These are phyloP conservation scores for Talaromyces amestolkiae DNA, from an alignment of 2,329 filamentous ascomycete species.

Conservation along the genomic window DNA sequence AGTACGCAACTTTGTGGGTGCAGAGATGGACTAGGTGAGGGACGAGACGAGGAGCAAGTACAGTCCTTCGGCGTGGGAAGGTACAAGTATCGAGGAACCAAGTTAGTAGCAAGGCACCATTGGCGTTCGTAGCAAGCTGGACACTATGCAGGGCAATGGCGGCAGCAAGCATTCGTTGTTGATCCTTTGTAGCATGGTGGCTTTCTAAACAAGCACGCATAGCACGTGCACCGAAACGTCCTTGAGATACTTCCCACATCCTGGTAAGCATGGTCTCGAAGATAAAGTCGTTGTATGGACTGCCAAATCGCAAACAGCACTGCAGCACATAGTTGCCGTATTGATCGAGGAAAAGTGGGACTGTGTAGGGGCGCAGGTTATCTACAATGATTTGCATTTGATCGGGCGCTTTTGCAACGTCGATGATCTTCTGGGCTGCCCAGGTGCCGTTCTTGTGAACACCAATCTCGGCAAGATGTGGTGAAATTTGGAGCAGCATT, in stretches of 20 bases:
- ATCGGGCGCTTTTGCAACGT: conserved; percentile 79
- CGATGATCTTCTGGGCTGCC: conserved; percentile 99
- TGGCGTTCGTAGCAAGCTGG: conserved; percentile 91
- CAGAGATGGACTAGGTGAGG: conserved; percentile 92
- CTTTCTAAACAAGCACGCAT: conserved; percentile 97
- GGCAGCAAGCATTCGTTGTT: conserved; percentile 90
- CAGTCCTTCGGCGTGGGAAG: conserved; percentile 85
- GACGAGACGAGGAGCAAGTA: conserved; percentile 86
- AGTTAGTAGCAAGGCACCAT: conserved; percentile 87
- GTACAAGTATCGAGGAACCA: conserved; percentile 99
- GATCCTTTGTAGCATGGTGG: conserved; percentile 90
- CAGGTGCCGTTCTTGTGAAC: conserved; percentile 99
- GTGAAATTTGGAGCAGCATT: conserved; percentile 84
- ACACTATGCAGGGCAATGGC: conserved; percentile 96
- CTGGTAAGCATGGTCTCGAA: conserved; percentile 94
- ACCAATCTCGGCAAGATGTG: conserved; percentile 92
- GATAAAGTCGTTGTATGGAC: conserved; percentile 91
- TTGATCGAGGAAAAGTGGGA: conserved; percentile 92
- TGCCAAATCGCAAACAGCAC: conserved; percentile 87
- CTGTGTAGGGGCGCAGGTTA: conserved; percentile 77
- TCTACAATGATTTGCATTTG: conserved; percentile 86
- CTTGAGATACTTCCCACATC: conserved; percentile 91
- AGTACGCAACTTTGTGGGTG: conserved; percentile 96
- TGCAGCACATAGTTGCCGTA: conserved; percentile 99
- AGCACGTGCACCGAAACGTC: conserved; percentile 87